Percentiles rank a stretch among this genome's conserved stretches.
Conservation (phyloP, 805 yeast genomes). For the Sugiyamaella americana region DNA sequence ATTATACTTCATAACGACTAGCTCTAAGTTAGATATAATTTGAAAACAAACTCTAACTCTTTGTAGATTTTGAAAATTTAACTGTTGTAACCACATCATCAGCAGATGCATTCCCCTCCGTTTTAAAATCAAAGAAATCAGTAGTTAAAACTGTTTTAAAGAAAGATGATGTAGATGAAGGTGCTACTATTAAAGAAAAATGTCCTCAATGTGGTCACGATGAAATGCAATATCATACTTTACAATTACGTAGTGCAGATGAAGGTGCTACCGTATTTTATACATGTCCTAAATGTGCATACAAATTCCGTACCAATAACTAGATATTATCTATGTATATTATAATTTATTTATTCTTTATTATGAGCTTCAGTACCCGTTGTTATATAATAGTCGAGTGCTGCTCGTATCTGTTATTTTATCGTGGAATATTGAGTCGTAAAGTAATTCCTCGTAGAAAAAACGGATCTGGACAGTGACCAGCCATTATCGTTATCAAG, state of each 20-base stretch:
- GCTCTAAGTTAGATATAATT: constrained; percentile 1
- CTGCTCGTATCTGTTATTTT: too few species aligned
- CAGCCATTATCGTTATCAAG: too few species aligned
- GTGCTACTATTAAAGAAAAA: constrained; percentile 94
- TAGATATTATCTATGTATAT: constrained; percentile 27
- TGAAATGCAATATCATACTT: constrained; percentile 96
- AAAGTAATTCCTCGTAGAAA: too few species aligned
- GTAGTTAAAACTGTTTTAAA: constrained; percentile 81
- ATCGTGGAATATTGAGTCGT: too few species aligned
- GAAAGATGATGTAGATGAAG: constrained; percentile 78
- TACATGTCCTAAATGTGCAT: constrained; percentile 90
- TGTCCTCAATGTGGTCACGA: constrained; percentile 99
- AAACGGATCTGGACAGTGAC: too few species aligned
- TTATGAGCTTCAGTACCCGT: background rate
- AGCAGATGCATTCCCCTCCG: constrained; percentile 90
- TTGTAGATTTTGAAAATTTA: constrained; percentile 62
- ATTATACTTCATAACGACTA: background rate
- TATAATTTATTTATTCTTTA: background rate
- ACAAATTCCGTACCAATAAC: constrained; percentile 91
- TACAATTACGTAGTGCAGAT: constrained; percentile 96
- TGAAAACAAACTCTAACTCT: too few species aligned
- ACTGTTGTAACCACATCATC: constrained; percentile 85
- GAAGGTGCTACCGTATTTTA: constrained; percentile 98
- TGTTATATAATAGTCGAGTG: too few species aligned
- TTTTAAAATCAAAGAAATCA: constrained; percentile 71